These are phyloP conservation scores for Thalia dealbata DNA, from an alignment of 176 grass and related monocot species.

Conservation along the genomic window DNA sequence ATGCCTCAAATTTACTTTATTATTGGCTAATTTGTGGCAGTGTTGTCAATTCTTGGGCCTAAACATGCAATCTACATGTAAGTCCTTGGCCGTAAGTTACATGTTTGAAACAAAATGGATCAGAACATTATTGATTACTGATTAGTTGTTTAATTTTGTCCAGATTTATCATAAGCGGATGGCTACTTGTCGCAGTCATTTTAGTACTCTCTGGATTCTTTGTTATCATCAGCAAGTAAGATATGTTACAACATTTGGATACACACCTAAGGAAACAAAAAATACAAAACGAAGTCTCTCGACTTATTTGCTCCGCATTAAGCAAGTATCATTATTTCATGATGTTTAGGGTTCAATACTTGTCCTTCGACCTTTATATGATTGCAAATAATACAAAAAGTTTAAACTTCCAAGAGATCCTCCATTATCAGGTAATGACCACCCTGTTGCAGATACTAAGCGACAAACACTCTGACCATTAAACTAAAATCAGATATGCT, in stretches of 20 bases:
- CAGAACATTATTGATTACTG: not conserved
- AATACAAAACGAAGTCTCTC: too few relatives aligned
- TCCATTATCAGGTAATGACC: not conserved
- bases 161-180: slow-evolving; percentile 74
- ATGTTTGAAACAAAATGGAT: not conserved
- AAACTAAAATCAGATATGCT: not conserved
- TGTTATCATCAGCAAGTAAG: slow-evolving; percentile 65
- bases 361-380: not conserved
- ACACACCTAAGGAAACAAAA: too few relatives aligned
- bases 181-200: slow-evolving; percentile 51
- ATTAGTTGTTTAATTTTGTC: not conserved
- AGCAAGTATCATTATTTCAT: too few relatives aligned
- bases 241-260: not conserved
- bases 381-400: not conserved
- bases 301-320: not conserved
- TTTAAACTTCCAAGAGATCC: not conserved
- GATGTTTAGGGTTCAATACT: too few relatives aligned
- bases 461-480: not conserved
- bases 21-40: slow-evolving; percentile 28
- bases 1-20: not conserved
- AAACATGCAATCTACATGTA: slow-evolving; percentile 76
- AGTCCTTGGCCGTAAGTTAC: slow-evolving; percentile 19
- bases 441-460: not conserved
- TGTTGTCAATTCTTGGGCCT: slow-evolving; percentile 39
- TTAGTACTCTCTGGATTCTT: slow-evolving; percentile 76